These are phyloP conservation scores for Dissoconium aciculare DNA, from an alignment of 2,329 filamentous ascomycete genomes.

Conservation along the genomic window DNA sequence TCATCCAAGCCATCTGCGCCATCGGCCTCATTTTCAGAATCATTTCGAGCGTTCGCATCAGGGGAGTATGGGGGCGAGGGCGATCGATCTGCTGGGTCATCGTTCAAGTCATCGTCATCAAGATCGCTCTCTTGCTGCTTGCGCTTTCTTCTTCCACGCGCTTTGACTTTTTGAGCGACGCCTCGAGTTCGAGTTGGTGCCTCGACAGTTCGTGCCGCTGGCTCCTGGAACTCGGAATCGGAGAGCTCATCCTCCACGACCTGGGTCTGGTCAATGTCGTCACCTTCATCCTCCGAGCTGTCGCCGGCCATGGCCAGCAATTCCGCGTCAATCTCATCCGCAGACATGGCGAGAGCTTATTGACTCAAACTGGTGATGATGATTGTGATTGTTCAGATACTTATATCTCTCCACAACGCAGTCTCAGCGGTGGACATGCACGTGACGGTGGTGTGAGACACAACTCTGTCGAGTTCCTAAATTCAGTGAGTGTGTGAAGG, in stretches of 20 bases:
- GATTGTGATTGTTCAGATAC: too few species aligned
- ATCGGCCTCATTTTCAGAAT: slow-evolving; percentile 45
- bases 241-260: slow-evolving; percentile 39
- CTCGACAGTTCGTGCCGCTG: slow-evolving; percentile 25
- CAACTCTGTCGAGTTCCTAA: too few species aligned
- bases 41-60: slow-evolving; percentile 76
- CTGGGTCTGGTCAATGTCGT: slow-evolving; percentile 28
- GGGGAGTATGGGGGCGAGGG: slow-evolving; percentile 37
- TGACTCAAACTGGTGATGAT: too few species aligned
- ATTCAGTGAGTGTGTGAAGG: too few species aligned
- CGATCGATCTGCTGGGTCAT: slow-evolving; percentile 10
- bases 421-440: too few species aligned
- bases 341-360: too few species aligned
- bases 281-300: slow-evolving; percentile 38
- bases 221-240: slow-evolving; percentile 32
- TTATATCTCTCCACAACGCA: too few species aligned
- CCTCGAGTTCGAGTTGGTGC: slow-evolving; percentile 23
- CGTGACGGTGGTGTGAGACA: too few species aligned
- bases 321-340: slow-evolving; percentile 67
- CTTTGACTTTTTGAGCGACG: slow-evolving; percentile 36
- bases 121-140: slow-evolving; percentile 46
- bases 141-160: slow-evolving; percentile 28
- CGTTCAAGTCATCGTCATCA: slow-evolving; percentile 53
- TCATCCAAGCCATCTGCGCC: slow-evolving; percentile 31
- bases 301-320: slow-evolving; percentile 84